Evolutionary conservation across 2,329 filamentous ascomycete genomes (phyloP).

Genomic region (Pseudodiploospora longispora): DNA sequence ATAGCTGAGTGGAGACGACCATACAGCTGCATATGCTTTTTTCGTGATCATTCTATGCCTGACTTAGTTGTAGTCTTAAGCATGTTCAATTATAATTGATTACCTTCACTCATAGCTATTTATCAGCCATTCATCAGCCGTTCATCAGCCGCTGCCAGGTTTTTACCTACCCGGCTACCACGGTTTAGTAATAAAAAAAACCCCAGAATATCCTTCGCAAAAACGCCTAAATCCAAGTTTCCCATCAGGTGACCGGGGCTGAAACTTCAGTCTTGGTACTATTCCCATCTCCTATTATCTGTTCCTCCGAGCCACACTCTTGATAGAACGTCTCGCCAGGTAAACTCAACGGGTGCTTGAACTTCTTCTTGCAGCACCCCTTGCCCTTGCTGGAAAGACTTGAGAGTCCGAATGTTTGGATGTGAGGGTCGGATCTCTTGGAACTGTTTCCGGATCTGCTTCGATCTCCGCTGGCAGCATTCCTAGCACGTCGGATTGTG

Average conservation of each 20-base stretch:
- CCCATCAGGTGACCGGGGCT: slow-evolving; percentile 1
- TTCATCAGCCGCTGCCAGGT: too few relatives aligned
- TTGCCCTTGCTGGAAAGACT: background rate
- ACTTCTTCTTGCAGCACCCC: background rate
- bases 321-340: background rate
- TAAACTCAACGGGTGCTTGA: background rate
- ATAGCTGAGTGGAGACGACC: too few relatives aligned
- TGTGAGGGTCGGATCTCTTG: background rate
- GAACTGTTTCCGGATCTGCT: background rate
- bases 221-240: slow-evolving; percentile 4
- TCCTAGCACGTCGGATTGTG: background rate
- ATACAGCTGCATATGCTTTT: too few relatives aligned
- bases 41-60: too few relatives aligned
- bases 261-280: background rate
- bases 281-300: background rate
- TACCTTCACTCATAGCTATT: too few relatives aligned
- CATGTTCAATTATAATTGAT: too few relatives aligned
- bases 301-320: background rate
- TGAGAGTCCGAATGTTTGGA: background rate
- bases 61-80: too few relatives aligned
- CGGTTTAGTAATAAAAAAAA: too few relatives aligned
- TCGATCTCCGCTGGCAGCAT: background rate
- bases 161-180: too few relatives aligned
- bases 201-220: too few relatives aligned
- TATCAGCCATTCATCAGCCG: too few relatives aligned